Evolutionary conservation across 306 rosid genomes (phyloP).

Genomic region (Pterocarpus santalinus): DNA sequence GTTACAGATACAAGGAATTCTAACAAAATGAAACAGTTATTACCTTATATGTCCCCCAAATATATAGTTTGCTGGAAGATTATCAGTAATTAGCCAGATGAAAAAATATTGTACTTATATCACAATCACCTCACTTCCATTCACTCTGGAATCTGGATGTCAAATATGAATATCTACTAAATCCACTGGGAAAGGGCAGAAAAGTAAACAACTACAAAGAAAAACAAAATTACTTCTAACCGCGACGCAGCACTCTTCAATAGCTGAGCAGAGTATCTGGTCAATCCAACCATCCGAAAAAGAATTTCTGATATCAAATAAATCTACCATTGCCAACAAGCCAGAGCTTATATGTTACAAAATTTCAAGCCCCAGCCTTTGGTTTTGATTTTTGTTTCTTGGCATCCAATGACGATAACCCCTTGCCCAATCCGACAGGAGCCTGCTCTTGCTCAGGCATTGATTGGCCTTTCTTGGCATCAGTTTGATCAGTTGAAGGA

Average conservation of each 20-base stretch:
- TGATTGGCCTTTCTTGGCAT: slow-evolving; percentile 54
- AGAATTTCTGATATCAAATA: slow-evolving; percentile 44
- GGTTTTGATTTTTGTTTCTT: slow-evolving; percentile 86
- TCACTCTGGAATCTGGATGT: not conserved
- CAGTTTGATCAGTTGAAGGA: slow-evolving; percentile 46
- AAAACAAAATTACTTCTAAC: slow-evolving; percentile 33
- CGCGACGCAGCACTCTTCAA: slow-evolving; percentile 44
- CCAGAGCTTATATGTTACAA: slow-evolving; percentile 48
- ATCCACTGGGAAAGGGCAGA: slow-evolving; percentile 37
- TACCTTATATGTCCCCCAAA: slow-evolving; percentile 34
- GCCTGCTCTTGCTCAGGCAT: slow-evolving; percentile 54
- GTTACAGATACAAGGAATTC: slow-evolving; percentile 33
- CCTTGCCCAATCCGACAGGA: slow-evolving; percentile 88
- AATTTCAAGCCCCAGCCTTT: slow-evolving; percentile 68
- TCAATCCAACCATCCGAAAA: slow-evolving; percentile 48
- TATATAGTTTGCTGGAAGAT: slow-evolving; percentile 22
- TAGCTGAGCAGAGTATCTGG: slow-evolving; percentile 40
- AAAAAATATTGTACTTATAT: slow-evolving; percentile 20
- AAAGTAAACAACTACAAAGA: not conserved
- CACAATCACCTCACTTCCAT: slow-evolving; percentile 39
- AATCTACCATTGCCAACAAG: slow-evolving; percentile 43
- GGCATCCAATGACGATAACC: slow-evolving; percentile 75
- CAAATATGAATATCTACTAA: slow-evolving; percentile 23
- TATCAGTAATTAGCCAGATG: slow-evolving; percentile 29
- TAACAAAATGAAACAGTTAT: slow-evolving; percentile 40